Evolutionary conservation across 108 stramenopile genomes (phyloP).

Genomic region (Skeletonema marinoi): DNA sequence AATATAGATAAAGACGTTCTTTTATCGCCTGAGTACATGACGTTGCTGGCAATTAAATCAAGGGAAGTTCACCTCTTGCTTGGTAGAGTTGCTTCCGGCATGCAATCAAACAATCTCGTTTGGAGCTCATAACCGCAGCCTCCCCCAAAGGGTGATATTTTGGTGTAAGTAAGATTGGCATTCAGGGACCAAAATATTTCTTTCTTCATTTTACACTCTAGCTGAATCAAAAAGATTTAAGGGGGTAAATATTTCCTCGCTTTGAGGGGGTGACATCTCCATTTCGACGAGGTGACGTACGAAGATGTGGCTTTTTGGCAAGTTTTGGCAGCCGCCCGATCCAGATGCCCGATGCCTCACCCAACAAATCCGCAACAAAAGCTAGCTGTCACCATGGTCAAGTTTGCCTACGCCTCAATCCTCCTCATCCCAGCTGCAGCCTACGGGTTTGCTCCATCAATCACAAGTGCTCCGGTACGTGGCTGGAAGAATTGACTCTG

Average conservation of each 20-base stretch:
- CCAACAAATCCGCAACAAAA: not conserved
- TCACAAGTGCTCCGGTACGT: conserved; percentile 14
- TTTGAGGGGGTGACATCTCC: not conserved
- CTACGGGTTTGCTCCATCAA: conserved; percentile 20
- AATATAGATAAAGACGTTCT: too few species aligned
- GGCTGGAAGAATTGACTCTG: not conserved
- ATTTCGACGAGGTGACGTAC: not conserved
- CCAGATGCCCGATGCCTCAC: not conserved
- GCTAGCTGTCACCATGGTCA: not conserved
- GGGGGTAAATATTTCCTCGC: not conserved
- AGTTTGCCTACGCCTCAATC: conserved; percentile 6
- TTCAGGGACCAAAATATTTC: not conserved
- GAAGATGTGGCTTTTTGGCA: not conserved
- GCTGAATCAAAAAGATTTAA: not conserved
- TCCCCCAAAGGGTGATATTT: too few species aligned
- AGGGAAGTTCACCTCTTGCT: too few species aligned
- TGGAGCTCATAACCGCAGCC: too few species aligned
- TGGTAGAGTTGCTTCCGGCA: too few species aligned
- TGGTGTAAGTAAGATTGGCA: too few species aligned
- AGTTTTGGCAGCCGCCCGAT: not conserved
- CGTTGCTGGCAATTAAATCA: too few species aligned
- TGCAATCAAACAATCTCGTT: too few species aligned
- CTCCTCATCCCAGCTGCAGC: conserved; percentile 26
- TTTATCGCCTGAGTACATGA: too few species aligned
- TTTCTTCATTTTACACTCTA: too few species aligned